Evolutionary conservation across 371 early-diverging fungal species (phyloP).

Genomic region (Actinomortierella wolfii): DNA sequence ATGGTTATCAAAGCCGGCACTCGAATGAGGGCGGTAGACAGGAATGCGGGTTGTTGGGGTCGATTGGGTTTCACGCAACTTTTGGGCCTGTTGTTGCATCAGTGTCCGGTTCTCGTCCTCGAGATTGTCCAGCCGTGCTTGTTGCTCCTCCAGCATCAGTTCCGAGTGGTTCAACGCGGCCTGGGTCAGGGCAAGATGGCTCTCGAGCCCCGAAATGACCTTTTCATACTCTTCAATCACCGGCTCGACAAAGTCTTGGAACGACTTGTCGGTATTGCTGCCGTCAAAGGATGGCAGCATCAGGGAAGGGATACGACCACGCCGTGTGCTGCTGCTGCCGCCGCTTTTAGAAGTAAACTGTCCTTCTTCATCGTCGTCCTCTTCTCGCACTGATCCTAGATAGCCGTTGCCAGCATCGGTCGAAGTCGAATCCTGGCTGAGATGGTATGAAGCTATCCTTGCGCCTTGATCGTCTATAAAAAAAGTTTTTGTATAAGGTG

Average conservation of each 20-base stretch:
- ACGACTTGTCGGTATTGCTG: slow-evolving; percentile 26
- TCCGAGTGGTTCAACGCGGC: slow-evolving; percentile 60
- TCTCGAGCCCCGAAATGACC: slow-evolving; percentile 60
- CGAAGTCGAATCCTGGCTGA: slow-evolving; percentile 30
- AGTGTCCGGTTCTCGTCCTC: slow-evolving; percentile 21
- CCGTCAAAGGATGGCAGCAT: slow-evolving; percentile 11
- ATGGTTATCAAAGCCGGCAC: too few species aligned
- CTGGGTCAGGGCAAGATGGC: slow-evolving; percentile 57
- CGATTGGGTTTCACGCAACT: background rate
- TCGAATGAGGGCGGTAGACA: too few species aligned
- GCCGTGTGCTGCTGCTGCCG: slow-evolving; percentile 1
- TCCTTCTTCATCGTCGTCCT: slow-evolving; percentile 11
- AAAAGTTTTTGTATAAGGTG: too few species aligned
- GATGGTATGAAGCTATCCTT: slow-evolving; percentile 11
- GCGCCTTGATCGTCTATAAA: too few species aligned
- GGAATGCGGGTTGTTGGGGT: too few species aligned
- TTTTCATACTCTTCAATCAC: slow-evolving; percentile 76
- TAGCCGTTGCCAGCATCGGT: slow-evolving; percentile 30
- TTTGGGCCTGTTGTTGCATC: slow-evolving; percentile 6
- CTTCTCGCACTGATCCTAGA: slow-evolving; percentile 28
- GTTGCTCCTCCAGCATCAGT: slow-evolving; percentile 56
- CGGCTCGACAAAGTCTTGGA: slow-evolving; percentile 70
- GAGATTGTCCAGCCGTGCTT: slow-evolving; percentile 23
- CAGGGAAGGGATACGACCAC: slow-evolving; percentile 15
- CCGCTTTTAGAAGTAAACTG: background rate